These are phyloP conservation scores for Cornus controversa DNA, from an alignment of 148 eudicot species.

Conservation along the genomic window DNA sequence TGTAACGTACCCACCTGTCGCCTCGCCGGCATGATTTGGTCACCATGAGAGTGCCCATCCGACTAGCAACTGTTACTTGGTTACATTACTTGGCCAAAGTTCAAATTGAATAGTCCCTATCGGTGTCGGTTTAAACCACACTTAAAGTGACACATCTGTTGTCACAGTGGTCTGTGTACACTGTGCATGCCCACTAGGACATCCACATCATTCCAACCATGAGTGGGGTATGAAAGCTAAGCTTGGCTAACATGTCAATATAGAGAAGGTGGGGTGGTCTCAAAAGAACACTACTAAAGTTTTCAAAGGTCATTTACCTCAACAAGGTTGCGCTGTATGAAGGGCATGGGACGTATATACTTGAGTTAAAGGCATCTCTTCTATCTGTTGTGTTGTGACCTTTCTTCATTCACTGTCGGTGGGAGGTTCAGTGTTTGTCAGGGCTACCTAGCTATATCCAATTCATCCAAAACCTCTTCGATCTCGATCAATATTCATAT, in stretches of 20 bases:
- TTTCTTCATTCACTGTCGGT: conserved; percentile 9
- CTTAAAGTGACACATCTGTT: not conserved
- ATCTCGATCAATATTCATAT: too few relatives aligned
- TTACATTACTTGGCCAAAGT: not conserved
- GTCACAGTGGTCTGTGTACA: not conserved
- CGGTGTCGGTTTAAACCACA: not conserved
- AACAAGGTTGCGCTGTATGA: not conserved
- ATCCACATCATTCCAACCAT: conserved; percentile 14
- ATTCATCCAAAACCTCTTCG: too few relatives aligned
- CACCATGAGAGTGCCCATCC: too few relatives aligned
- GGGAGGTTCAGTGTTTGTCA: not conserved
- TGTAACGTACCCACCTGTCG: not conserved
- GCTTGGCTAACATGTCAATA: too few relatives aligned
- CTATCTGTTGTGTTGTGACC: not conserved
- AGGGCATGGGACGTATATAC: not conserved
- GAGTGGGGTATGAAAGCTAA: not conserved
- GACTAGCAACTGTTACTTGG: not conserved
- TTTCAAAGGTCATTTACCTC: not conserved
- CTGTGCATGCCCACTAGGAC: not conserved
- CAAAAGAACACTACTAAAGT: conserved; percentile 8
- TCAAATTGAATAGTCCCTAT: not conserved
- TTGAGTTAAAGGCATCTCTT: not conserved
- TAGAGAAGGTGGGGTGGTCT: conserved; percentile 15
- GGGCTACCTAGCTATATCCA: not conserved
- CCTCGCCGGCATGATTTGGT: too few relatives aligned